phyloP scores from a whole-genome alignment of 2,329 filamentous ascomycete genomes.

The Pezicula radicicola region DNA sequence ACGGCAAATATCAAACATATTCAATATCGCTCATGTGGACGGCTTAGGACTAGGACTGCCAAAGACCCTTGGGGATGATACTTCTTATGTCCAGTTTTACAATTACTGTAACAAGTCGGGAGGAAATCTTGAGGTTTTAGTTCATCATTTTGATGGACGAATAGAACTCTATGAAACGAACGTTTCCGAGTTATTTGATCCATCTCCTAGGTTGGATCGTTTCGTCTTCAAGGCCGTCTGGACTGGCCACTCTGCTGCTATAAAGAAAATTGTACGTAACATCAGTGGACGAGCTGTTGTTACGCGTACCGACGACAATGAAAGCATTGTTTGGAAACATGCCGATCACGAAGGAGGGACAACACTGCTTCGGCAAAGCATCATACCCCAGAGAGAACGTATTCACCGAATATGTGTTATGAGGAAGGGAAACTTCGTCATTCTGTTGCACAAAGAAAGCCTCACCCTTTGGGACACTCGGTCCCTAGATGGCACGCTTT shows the following conservation, averaged over 20 bases:
- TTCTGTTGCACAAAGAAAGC: constrained; percentile 71
- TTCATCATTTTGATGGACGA: constrained; percentile 82
- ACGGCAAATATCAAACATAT: constrained; percentile 66
- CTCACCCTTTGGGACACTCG: constrained; percentile 81
- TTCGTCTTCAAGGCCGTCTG: constrained; percentile 64
- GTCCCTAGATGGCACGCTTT: constrained; percentile 49
- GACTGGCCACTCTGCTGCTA: constrained; percentile 78
- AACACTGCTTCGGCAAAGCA: constrained; percentile 63
- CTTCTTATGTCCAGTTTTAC: constrained; percentile 62
- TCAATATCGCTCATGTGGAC: constrained; percentile 80
- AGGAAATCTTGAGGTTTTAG: constrained; percentile 67
- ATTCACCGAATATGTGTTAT: constrained; percentile 80
- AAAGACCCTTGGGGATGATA: constrained; percentile 11
- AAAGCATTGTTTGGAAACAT: constrained; percentile 83
- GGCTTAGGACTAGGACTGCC: constrained; percentile 44
- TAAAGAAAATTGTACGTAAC: constrained; percentile 85
- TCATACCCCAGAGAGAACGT: constrained; percentile 63
- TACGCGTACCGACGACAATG: constrained; percentile 74
- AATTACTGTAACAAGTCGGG: constrained; percentile 66
- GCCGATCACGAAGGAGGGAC: constrained; percentile 45
- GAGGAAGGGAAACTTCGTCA: constrained; percentile 72
- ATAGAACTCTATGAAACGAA: constrained; percentile 79
- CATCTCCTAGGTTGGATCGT: constrained; percentile 55
- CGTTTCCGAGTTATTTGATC: constrained; percentile 78
- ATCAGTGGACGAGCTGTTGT: constrained; percentile 77